phyloP scores from a whole-genome alignment of 2,329 filamentous ascomycete genomes.

The Xylariales sp. region DNA sequence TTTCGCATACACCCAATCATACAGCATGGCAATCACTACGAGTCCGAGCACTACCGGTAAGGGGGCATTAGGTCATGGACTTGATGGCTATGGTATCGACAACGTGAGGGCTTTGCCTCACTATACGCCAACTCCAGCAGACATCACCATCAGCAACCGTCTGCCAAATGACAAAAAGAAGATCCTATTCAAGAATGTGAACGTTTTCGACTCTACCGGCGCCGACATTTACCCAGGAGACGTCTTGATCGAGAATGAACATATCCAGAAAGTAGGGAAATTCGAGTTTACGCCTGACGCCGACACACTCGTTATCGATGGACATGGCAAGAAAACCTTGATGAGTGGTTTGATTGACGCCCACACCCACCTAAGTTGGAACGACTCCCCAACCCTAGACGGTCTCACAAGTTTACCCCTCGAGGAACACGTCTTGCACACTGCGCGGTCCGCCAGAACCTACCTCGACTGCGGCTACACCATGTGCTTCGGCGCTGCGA shows the following conservation, averaged over 20 bases:
- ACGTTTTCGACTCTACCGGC: conserved; percentile 51
- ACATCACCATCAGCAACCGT: conserved; percentile 21
- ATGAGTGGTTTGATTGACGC: conserved; percentile 63
- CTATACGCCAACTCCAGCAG: conserved; percentile 25
- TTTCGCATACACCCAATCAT: background rate
- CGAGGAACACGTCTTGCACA: conserved; percentile 61
- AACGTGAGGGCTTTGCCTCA: conserved; percentile 10
- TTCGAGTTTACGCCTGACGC: conserved; percentile 46
- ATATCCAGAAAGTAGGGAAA: conserved; percentile 45
- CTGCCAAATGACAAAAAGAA: conserved; percentile 24
- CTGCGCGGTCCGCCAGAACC: conserved; percentile 55
- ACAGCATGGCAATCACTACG: background rate
- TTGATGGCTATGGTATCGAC: conserved; percentile 23
- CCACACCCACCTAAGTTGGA: conserved; percentile 63
- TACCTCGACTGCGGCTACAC: conserved; percentile 63
- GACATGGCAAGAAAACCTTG: conserved; percentile 57
- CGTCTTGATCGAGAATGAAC: conserved; percentile 47
- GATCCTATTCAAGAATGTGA: conserved; percentile 49
- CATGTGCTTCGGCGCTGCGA: conserved; percentile 60
- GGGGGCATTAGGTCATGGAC: conserved; percentile 8
- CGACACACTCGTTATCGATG: conserved; percentile 53
- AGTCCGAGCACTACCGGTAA: background rate
- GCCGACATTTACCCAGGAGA: conserved; percentile 47
- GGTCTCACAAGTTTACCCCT: conserved; percentile 56
- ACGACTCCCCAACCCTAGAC: conserved; percentile 53